phyloP scores from a whole-genome alignment of 1,284 basidiomycete species.

The Tetrapyrgos nigripes region DNA sequence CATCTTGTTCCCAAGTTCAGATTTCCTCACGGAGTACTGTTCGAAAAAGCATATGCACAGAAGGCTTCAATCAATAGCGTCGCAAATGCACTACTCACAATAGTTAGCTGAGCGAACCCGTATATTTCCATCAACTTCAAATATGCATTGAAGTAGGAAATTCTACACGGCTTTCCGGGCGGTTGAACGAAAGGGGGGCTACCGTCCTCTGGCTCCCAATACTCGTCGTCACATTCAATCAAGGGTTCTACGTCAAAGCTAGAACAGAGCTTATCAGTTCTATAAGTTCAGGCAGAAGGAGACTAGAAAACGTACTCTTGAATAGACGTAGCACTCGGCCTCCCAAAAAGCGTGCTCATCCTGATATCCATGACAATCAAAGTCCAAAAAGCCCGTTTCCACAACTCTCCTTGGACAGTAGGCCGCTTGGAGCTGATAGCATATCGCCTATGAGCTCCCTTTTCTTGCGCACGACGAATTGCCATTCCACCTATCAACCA shows the following conservation, averaged over 20 bases:
- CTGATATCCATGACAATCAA: neutral
- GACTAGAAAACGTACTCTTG: neutral
- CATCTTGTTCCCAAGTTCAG: conserved; percentile 40
- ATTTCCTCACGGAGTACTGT: conserved; percentile 64
- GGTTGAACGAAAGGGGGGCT: conserved; percentile 53
- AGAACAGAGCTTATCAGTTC: too few species aligned
- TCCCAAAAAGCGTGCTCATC: conserved; percentile 24
- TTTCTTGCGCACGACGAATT: conserved; percentile 57
- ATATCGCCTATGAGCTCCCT: conserved; percentile 52
- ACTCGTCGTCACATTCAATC: conserved; percentile 68
- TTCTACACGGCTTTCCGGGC: conserved; percentile 44
- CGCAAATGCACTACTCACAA: conserved; percentile 42
- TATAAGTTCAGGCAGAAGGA: neutral
- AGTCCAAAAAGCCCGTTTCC: conserved; percentile 70
- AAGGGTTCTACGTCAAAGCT: conserved; percentile 69
- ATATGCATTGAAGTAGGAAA: conserved; percentile 57
- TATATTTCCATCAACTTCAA: conserved; percentile 65
- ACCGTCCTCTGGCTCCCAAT: conserved; percentile 54
- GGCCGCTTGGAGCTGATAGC: conserved; percentile 10
- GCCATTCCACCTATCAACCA: conserved; percentile 64
- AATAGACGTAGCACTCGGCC: conserved; percentile 7
- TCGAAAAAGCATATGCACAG: neutral
- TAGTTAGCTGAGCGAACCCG: conserved; percentile 67
- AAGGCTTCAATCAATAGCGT: neutral
- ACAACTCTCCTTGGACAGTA: conserved; percentile 56